Percentiles rank a stretch among this genome's conserved stretches.
Evolutionary conservation across 1,284 basidiomycete species (phyloP).

Genomic region (Lentinus polychrous): DNA sequence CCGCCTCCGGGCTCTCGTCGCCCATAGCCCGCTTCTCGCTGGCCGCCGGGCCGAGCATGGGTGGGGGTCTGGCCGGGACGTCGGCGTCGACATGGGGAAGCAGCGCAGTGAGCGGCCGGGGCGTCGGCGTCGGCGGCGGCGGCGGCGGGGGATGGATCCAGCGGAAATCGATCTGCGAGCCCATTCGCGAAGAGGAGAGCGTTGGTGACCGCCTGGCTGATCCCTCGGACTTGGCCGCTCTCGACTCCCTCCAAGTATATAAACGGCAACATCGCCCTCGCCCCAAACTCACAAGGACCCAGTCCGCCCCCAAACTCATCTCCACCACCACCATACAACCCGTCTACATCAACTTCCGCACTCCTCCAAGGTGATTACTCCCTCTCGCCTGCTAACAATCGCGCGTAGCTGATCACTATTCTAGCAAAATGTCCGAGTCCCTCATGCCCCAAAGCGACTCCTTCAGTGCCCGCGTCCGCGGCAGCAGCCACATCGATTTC

Average conservation of each 20-base stretch:
- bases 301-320: slow-evolving; percentile 50
- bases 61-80: slow-evolving; percentile 5
- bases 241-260: slow-evolving; percentile 22
- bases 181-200: slow-evolving; percentile 40
- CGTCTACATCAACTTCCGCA: slow-evolving; percentile 46
- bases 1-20: slow-evolving; percentile 19
- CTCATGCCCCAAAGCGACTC: slow-evolving; percentile 56
- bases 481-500: slow-evolving; percentile 78
- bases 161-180: slow-evolving; percentile 37
- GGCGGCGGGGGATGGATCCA: slow-evolving; percentile 8
- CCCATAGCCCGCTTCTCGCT: slow-evolving; percentile 20
- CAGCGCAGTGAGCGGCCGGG: slow-evolving; percentile 2
- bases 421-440: slow-evolving; percentile 35
- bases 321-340: slow-evolving; percentile 59
- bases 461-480: slow-evolving; percentile 59
- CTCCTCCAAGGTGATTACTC: slow-evolving; percentile 25
- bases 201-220: slow-evolving; percentile 10
- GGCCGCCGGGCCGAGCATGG: slow-evolving; percentile 3
- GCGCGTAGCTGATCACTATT: slow-evolving; percentile 10
- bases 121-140: background rate
- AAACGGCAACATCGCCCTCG: slow-evolving; percentile 56
- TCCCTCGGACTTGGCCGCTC: slow-evolving; percentile 20
- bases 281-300: slow-evolving; percentile 34
- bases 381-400: slow-evolving; percentile 3
- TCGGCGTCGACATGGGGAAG: slow-evolving; percentile 6